phyloP scores from a whole-genome alignment of 2,329 filamentous ascomycete species.

The Pestalotiopsis fici region DNA sequence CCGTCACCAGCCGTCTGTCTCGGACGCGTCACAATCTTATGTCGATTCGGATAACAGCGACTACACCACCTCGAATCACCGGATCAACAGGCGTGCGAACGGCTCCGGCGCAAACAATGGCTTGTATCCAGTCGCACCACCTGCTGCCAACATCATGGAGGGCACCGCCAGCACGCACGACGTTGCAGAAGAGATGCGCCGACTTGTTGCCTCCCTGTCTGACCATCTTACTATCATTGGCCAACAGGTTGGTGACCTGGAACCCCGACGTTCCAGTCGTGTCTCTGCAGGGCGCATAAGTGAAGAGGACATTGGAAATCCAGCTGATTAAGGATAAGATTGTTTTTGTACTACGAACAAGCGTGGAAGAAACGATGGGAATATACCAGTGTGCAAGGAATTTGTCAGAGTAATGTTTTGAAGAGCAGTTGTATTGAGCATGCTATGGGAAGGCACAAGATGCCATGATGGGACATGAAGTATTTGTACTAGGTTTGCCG shows the following conservation, averaged over 20 bases:
- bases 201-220: conserved; percentile 48
- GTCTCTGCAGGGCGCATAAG: not conserved
- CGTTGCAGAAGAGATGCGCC: conserved; percentile 51
- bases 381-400: not conserved
- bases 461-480: not conserved
- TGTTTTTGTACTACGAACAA: not conserved
- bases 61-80: conserved; percentile 4
- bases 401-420: not conserved
- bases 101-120: not conserved
- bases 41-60: conserved; percentile 12
- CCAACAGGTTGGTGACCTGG: conserved; percentile 42
- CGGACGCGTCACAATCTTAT: conserved; percentile 15
- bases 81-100: not conserved
- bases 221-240: conserved; percentile 50
- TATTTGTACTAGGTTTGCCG: not conserved
- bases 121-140: conserved; percentile 42
- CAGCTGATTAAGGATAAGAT: not conserved
- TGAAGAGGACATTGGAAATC: not conserved
- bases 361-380: not conserved
- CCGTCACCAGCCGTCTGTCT: conserved; percentile 10
- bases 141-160: conserved; percentile 54
- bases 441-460: not conserved
- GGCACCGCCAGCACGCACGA: conserved; percentile 52
- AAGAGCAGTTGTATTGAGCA: not conserved
- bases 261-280: conserved; percentile 24